Base-by-base conservation (phyloP, 1,284 basidiomycete species). In the Earliella scabrosa region DNA sequence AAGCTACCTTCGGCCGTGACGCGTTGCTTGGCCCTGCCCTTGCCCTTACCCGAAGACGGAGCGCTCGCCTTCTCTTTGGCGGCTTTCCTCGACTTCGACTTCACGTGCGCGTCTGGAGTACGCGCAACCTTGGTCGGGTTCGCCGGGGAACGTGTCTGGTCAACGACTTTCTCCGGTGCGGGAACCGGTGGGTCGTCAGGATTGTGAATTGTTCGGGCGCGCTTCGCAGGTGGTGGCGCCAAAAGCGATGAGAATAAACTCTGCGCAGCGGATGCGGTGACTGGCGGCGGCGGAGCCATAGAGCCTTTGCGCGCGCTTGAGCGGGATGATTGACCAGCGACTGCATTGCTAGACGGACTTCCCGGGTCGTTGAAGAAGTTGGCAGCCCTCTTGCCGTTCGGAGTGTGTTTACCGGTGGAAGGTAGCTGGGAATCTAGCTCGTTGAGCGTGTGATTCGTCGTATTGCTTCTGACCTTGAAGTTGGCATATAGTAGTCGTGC, bases 401-500 rank as follows among this genome's bases (percentile, higher is more conserved):
- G 77, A 29, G 75, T 76, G 46, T 57, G 57, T 47, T 50, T 62
- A 39, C 57, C 58, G 27, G 60, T 21, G 14, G 55, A 40, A 32
- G 52, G 35, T 16, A 55, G 54, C 66, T 85, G 83, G 24, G 82
- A 79, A 71, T 92, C 90, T 43, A 91, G 80, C 61, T 90, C 87
- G 63, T 79, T 79, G 31, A 92, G 75, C 43, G 86, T 77, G 50
- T 84, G 76, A 56, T 85, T 82, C 9, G 85, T 75, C 50, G 90
- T 73, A 67, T 90, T 88, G 68, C 89, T 82, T 26, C 79, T 80
- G 7, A 90, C 88, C 75, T 92, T 92, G 80, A 86, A 92, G 2
- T 86, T 86, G 31, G 90, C 90, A 71, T 91, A 90, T 1, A 88
- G 82, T 46, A 92, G 82, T 59, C 89, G 85, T 63, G 88, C 81